Percentiles rank a stretch among this genome's conserved stretches.
Conservation (phyloP, 2,329 filamentous ascomycete genomes). For the Sarocladiaceae sp. region DNA sequence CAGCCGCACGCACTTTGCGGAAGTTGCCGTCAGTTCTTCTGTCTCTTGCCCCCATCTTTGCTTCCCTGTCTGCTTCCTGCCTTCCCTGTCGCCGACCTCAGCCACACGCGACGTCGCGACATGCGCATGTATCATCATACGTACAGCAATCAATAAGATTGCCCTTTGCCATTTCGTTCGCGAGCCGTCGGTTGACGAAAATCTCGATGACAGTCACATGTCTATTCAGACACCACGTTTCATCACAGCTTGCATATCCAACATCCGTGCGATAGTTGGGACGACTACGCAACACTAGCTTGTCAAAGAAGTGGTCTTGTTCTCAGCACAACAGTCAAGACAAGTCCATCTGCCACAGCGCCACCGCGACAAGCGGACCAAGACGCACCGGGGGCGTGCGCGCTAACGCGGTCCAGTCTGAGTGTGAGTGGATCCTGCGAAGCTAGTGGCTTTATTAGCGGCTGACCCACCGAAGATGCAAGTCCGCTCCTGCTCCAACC, state of each 20-base stretch:
- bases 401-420: not conserved
- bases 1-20: constrained; percentile 4
- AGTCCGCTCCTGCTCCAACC: not conserved
- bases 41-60: not conserved
- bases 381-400: constrained; percentile 6
- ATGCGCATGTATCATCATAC: not conserved
- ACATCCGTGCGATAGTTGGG: not conserved
- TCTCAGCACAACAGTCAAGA: no score
- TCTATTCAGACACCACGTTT: no score
- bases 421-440: not conserved
- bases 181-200: not conserved
- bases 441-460: constrained; percentile 8
- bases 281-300: no score
- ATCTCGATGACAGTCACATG: not conserved
- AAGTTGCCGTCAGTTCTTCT: constrained; percentile 5
- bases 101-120: not conserved
- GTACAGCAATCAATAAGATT: not conserved
- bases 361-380: constrained; percentile 3
- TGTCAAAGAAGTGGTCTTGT: no score
- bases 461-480: not conserved
- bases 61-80: not conserved
- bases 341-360: constrained; percentile 4
- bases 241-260: not conserved
- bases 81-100: not conserved
- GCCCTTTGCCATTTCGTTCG: not conserved